These are phyloP conservation scores for Talaromyces marneffei DNA, from an alignment of 2,329 filamentous ascomycete species.

Conservation along the genomic window DNA sequence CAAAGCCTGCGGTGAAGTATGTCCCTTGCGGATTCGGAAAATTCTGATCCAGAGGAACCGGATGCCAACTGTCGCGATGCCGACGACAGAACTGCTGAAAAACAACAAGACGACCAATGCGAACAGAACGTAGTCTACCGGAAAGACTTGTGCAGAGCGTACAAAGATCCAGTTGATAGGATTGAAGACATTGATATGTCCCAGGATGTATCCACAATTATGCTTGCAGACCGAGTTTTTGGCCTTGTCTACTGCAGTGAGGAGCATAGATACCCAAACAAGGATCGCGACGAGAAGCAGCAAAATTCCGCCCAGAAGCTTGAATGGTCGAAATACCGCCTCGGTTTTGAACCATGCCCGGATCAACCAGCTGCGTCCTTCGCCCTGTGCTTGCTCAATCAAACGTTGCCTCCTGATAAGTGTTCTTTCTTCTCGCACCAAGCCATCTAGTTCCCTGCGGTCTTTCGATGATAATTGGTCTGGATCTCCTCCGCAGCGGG, in stretches of 20 bases:
- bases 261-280: conserved; percentile 85
- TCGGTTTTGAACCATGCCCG: conserved; percentile 73
- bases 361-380: conserved; percentile 69
- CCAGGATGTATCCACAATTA: conserved; percentile 87
- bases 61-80: conserved; percentile 81
- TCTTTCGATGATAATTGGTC: conserved; percentile 78
- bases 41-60: conserved; percentile 93
- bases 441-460: conserved; percentile 76
- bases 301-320: conserved; percentile 76
- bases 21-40: conserved; percentile 82
- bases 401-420: conserved; percentile 83
- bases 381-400: conserved; percentile 61
- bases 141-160: conserved; percentile 74
- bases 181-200: conserved; percentile 84
- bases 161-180: conserved; percentile 88
- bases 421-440: conserved; percentile 86
- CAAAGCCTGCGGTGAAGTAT: conserved; percentile 85
- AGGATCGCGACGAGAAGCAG: conserved; percentile 68
- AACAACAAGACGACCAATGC: conserved; percentile 77
- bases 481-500: conserved; percentile 69
- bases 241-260: conserved; percentile 93
- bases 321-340: conserved; percentile 78
- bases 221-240: conserved; percentile 90
- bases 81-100: conserved; percentile 81
- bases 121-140: conserved; percentile 87